phyloP scores from a whole-genome alignment of 768 basidiomycete genomes.

The Cantharellus anzutake region DNA sequence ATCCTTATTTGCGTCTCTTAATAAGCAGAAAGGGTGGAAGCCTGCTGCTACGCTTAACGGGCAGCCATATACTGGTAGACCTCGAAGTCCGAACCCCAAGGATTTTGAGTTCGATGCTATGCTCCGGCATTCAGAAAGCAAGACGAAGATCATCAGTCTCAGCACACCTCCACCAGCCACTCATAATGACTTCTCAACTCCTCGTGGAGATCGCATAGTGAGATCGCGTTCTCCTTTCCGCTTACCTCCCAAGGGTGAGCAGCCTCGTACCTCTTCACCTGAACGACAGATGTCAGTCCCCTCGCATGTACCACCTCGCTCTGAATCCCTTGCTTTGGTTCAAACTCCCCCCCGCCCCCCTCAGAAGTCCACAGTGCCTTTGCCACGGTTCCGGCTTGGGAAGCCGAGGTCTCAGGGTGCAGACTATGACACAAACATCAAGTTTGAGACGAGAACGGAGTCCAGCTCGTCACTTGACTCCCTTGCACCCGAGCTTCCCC shows the following conservation, averaged over 20 bases:
- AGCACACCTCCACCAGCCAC: neutral
- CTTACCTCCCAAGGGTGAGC: no score
- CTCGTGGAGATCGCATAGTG: no score
- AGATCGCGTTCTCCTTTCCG: no score
- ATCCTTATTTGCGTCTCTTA: neutral
- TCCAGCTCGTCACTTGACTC: constrained; percentile 5
- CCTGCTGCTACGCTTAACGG: constrained; percentile 68
- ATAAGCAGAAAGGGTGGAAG: constrained; percentile 37
- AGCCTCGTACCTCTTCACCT: neutral
- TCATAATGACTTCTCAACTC: neutral
- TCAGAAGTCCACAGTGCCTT: neutral
- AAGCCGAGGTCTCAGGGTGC: neutral
- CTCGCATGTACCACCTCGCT: neutral
- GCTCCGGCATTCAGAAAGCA: constrained; percentile 15
- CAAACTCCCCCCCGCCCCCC: neutral
- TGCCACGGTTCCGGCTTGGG: neutral
- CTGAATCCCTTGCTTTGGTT: neutral
- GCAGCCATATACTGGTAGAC: constrained; percentile 34
- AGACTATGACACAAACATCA: constrained; percentile 51
- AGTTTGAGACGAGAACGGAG: constrained; percentile 51
- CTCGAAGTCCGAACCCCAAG: constrained; percentile 16
- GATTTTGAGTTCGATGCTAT: constrained; percentile 71
- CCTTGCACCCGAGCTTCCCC: neutral
- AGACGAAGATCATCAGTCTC: constrained; percentile 5
- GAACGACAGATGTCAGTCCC: neutral